phyloP scores from a whole-genome alignment of 352 stramenopile genomes.

The Thalassiosira allenii region DNA sequence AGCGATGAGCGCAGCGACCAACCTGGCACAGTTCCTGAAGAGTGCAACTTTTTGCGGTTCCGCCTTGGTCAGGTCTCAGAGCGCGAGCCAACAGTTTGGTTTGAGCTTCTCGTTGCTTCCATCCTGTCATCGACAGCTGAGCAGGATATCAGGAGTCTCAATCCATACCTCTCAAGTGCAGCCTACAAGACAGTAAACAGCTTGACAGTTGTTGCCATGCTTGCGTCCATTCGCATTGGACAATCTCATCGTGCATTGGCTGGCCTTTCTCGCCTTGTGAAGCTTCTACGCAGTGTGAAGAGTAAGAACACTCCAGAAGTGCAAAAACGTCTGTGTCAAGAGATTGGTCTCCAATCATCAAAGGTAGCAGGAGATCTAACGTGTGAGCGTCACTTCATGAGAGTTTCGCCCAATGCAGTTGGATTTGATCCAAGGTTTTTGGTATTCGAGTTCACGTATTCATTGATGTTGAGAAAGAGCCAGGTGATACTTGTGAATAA shows the following conservation, averaged over 20 bases:
- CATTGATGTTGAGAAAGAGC: constrained; percentile 95
- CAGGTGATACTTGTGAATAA: constrained; percentile 99
- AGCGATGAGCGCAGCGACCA: constrained; percentile 86
- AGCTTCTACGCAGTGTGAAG: constrained; percentile 78
- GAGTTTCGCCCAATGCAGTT: constrained; percentile 83
- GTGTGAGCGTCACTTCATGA: constrained; percentile 87
- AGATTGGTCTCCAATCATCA: constrained; percentile 84
- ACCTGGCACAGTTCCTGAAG: constrained; percentile 61
- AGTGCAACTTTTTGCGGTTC: constrained; percentile 86
- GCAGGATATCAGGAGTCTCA: constrained; percentile 87
- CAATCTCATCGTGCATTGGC: constrained; percentile 85
- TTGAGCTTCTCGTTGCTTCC: constrained; percentile 86
- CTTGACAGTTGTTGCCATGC: constrained; percentile 87
- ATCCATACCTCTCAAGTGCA: constrained; percentile 86
- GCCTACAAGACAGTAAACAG: constrained; percentile 87
- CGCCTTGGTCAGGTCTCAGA: constrained; percentile 85
- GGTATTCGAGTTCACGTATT: constrained; percentile 99
- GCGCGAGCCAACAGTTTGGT: constrained; percentile 86
- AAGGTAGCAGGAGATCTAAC: constrained; percentile 86
- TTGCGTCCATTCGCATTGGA: constrained; percentile 87
- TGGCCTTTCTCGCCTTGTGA: constrained; percentile 81
- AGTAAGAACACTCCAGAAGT: constrained; percentile 63
- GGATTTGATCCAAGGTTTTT: constrained; percentile 97
- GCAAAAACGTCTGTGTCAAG: constrained; percentile 75
- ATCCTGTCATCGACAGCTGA: constrained; percentile 86